Evolutionary conservation across 345 rosid genomes (phyloP).

Genomic region (Kandelia obovata): DNA sequence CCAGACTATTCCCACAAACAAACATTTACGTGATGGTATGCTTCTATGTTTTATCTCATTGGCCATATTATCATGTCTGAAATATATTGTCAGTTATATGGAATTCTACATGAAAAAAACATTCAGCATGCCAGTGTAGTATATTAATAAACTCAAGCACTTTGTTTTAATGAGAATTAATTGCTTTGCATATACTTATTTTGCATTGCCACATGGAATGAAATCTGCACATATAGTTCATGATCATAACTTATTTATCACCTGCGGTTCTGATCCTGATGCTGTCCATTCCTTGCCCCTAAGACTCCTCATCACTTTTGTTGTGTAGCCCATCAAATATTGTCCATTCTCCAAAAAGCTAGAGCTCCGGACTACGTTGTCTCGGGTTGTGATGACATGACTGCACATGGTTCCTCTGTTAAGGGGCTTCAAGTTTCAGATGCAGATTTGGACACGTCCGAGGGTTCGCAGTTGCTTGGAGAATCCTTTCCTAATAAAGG

Average conservation of each 20-base stretch:
- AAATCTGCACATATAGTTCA: neutral
- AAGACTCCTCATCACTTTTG: conserved; percentile 10
- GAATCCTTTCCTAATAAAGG: conserved; percentile 16
- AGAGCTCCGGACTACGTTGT: conserved; percentile 14
- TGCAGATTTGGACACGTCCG: conserved; percentile 10
- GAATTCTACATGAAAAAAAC: neutral
- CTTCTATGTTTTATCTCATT: conserved; percentile 1
- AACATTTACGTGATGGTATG: conserved; percentile 59
- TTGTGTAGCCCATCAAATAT: conserved; percentile 56
- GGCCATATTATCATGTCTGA: neutral
- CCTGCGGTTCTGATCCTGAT: neutral
- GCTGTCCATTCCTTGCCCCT: neutral
- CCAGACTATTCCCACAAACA: conserved; percentile 27
- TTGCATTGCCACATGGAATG: neutral
- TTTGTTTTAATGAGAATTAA: neutral
- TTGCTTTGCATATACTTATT: neutral
- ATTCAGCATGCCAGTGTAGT: neutral
- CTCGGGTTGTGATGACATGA: conserved; percentile 21
- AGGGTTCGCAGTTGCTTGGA: conserved; percentile 1
- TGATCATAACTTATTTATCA: neutral
- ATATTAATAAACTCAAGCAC: neutral
- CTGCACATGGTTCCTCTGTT: conserved; percentile 18
- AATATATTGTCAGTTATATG: conserved; percentile 1
- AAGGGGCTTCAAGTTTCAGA: conserved; percentile 32
- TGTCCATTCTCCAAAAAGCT: conserved; percentile 62